These are phyloP conservation scores for Leccinum disarticulatum DNA, from an alignment of 768 basidiomycete species.

Conservation along the genomic window DNA sequence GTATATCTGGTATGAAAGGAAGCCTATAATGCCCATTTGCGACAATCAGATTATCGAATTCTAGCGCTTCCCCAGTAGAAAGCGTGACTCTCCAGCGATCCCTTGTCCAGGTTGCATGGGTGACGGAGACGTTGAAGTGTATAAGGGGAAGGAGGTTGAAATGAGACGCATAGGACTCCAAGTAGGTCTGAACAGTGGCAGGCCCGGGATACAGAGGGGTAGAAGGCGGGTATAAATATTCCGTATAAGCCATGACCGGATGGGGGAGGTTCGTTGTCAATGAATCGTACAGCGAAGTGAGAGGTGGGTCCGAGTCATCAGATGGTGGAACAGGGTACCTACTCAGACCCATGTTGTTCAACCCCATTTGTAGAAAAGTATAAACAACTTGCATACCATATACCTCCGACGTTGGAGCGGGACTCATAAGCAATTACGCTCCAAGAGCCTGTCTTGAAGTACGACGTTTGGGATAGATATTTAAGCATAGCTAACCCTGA, in stretches of 20 bases:
- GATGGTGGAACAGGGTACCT: constrained; percentile 59
- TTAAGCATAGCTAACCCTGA: constrained; percentile 72
- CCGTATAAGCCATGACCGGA: constrained; percentile 68
- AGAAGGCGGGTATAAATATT: constrained; percentile 65
- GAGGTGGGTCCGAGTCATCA: constrained; percentile 44
- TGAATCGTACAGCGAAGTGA: constrained; percentile 75
- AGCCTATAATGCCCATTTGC: constrained; percentile 74
- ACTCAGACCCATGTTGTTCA: background rate
- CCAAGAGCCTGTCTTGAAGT: constrained; percentile 64
- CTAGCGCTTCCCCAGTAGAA: constrained; percentile 34
- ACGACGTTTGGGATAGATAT: constrained; percentile 55
- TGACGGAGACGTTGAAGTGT: constrained; percentile 59
- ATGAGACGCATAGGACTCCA: constrained; percentile 60
- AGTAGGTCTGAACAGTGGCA: constrained; percentile 61
- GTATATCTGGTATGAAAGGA: constrained; percentile 60
- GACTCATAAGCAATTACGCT: constrained; percentile 61
- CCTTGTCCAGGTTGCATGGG: constrained; percentile 40
- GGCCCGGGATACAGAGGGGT: constrained; percentile 72
- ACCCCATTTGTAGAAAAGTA: background rate
- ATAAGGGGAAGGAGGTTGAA: constrained; percentile 66
- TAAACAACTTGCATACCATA: constrained; percentile 55
- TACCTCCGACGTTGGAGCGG: constrained; percentile 64
- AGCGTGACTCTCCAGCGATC: constrained; percentile 51
- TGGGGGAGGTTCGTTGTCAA: constrained; percentile 83
- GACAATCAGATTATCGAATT: constrained; percentile 67